Evolutionary conservation across 441 rosid genomes (phyloP).

Genomic region (Gossypium aridum): DNA sequence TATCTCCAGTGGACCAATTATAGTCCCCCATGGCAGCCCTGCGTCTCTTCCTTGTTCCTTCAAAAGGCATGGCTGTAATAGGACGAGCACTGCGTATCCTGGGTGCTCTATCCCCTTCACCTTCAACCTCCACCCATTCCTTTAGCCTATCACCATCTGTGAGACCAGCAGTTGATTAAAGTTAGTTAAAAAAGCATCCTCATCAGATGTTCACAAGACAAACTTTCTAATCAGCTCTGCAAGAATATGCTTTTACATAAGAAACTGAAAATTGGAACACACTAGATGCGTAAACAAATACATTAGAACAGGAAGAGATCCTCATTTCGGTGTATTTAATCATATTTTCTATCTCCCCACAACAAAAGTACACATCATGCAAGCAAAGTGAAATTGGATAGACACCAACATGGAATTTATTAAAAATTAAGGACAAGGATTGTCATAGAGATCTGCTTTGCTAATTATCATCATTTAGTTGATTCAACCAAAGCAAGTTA

Average conservation of each 20-base stretch:
- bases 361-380: neutral
- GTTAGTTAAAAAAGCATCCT: constrained; percentile 8
- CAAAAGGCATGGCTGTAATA: constrained; percentile 58
- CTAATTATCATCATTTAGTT: constrained; percentile 6
- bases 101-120: constrained; percentile 58
- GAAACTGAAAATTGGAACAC: neutral
- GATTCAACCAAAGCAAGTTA: constrained; percentile 2
- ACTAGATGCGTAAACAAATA: neutral
- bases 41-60: constrained; percentile 98
- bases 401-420: neutral
- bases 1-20: constrained; percentile 85
- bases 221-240: neutral
- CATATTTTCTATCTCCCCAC: neutral
- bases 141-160: constrained; percentile 64
- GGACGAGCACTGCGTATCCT: constrained; percentile 75
- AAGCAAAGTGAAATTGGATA: constrained; percentile 4
- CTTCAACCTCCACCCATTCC: constrained; percentile 78
- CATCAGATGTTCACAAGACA: neutral
- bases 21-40: constrained; percentile 75
- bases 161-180: constrained; percentile 5
- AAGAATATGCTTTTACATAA: neutral
- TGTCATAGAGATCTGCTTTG: constrained; percentile 3
- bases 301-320: neutral
- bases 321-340: neutral
- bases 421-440: neutral